Evolutionary conservation across 2,329 filamentous ascomycete species (phyloP).

Genomic region (Pleomassaria siparia): DNA sequence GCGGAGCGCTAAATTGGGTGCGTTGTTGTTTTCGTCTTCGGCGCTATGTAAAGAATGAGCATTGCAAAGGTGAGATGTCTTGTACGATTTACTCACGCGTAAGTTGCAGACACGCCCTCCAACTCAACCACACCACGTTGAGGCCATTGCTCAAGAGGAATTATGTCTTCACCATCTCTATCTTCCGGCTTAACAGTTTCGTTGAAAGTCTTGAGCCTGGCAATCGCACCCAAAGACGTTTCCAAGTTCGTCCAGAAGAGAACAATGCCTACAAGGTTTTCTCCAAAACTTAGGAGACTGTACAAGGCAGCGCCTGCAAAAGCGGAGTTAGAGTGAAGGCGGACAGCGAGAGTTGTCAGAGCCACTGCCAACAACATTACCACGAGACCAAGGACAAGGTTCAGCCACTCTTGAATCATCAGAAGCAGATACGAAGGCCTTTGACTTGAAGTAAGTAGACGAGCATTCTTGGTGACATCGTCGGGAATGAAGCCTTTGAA

Average conservation of each 20-base stretch:
- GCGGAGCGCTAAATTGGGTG: slow-evolving; percentile 8
- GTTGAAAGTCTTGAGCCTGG: slow-evolving; percentile 17
- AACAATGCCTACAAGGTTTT: slow-evolving; percentile 14
- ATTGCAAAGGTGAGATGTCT: neutral
- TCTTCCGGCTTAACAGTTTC: slow-evolving; percentile 16
- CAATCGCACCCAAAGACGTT: slow-evolving; percentile 23
- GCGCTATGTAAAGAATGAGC: slow-evolving; percentile 11
- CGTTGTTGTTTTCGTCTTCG: neutral
- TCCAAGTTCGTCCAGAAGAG: slow-evolving; percentile 16
- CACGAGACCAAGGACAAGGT: slow-evolving; percentile 36
- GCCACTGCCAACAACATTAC: slow-evolving; percentile 36
- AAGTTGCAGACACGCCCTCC: slow-evolving; percentile 33
- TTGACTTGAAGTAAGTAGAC: slow-evolving; percentile 41
- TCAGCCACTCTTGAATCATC: slow-evolving; percentile 46
- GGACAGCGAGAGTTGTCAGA: slow-evolving; percentile 29
- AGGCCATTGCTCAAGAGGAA: slow-evolving; percentile 21
- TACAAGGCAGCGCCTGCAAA: slow-evolving; percentile 23
- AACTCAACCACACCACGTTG: slow-evolving; percentile 41
- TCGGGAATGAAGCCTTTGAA: slow-evolving; percentile 32
- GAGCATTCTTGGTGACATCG: slow-evolving; percentile 20
- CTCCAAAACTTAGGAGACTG: slow-evolving; percentile 14
- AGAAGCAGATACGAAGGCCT: slow-evolving; percentile 44
- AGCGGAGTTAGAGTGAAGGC: slow-evolving; percentile 13
- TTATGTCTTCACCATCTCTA: slow-evolving; percentile 12
- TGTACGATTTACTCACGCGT: slow-evolving; percentile 16